These are phyloP conservation scores for Helianthus tuberosus DNA, from an alignment of 129 eudicot genomes.

Conservation along the genomic window DNA sequence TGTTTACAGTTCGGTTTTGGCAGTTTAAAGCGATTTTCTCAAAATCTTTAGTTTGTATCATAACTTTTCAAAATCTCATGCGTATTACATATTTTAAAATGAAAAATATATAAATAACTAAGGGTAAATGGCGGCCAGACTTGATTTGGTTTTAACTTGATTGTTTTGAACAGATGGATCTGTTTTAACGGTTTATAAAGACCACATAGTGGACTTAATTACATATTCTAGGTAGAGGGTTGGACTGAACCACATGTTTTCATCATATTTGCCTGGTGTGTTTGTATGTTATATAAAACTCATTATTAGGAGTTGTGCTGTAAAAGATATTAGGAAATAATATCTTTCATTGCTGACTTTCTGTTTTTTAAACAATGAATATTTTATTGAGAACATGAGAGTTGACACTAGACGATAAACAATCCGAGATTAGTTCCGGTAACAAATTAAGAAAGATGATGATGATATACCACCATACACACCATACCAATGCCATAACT, in stretches of 20 bases:
- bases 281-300: not conserved
- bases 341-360: not conserved
- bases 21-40: no score
- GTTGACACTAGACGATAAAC: slow-evolving; percentile 1
- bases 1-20: no score
- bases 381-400: not conserved
- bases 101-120: no score
- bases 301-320: not conserved
- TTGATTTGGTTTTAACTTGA: no score
- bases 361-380: not conserved
- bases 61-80: no score
- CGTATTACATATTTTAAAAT: no score
- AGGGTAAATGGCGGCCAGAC: no score
- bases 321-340: not conserved
- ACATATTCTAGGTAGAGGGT: not conserved
- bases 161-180: no score
- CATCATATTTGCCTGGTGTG: not conserved
- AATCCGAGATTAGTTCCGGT: slow-evolving; percentile 5
- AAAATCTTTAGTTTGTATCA: no score
- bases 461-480: not conserved
- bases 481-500: slow-evolving; percentile 20
- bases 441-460: slow-evolving; percentile 7
- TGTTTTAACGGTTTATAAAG: no score
- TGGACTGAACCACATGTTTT: not conserved
- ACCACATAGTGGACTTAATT: not conserved